These are phyloP conservation scores for Suillus ampliporus DNA, from an alignment of 768 basidiomycete species.

Conservation along the genomic window DNA sequence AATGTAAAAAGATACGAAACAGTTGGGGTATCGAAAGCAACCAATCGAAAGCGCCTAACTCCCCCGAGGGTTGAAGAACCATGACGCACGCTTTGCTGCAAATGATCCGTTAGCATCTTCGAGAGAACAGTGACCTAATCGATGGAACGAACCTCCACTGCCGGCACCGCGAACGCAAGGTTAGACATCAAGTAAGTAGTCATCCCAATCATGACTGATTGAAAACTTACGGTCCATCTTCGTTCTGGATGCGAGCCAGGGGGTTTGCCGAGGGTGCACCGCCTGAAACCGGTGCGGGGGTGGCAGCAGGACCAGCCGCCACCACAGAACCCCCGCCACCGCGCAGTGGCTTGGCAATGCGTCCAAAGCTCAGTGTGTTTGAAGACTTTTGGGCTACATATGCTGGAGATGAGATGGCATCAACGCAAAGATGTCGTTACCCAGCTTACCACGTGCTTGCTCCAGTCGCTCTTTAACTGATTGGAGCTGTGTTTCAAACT, in stretches of 20 bases:
- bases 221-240: slow-evolving; percentile 69
- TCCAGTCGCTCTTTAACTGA: slow-evolving; percentile 91
- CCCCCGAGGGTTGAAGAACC: slow-evolving; percentile 90
- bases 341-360: slow-evolving; percentile 95
- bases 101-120: slow-evolving; percentile 36
- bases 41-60: slow-evolving; percentile 27
- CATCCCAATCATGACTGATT: slow-evolving; percentile 21
- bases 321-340: slow-evolving; percentile 79
- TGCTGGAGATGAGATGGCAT: slow-evolving; percentile 34
- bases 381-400: slow-evolving; percentile 74
- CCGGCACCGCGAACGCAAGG: slow-evolving; percentile 27
- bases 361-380: slow-evolving; percentile 81
- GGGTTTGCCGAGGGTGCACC: slow-evolving; percentile 64
- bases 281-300: slow-evolving; percentile 47
- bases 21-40: slow-evolving; percentile 16
- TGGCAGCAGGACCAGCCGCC: slow-evolving; percentile 44
- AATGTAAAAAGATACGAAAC: slow-evolving; percentile 22
- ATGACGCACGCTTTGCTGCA: slow-evolving; percentile 87
- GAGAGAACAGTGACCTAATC: slow-evolving; percentile 19
- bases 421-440: slow-evolving; percentile 19
- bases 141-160: slow-evolving; percentile 39
- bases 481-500: slow-evolving; percentile 92
- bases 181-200: slow-evolving; percentile 24
- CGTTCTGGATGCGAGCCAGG: slow-evolving; percentile 76
- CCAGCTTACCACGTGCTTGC: slow-evolving; percentile 82